Evolutionary conservation across 2,329 filamentous ascomycete species (phyloP).

Genomic region (Teratosphaeria epicoccoides): DNA sequence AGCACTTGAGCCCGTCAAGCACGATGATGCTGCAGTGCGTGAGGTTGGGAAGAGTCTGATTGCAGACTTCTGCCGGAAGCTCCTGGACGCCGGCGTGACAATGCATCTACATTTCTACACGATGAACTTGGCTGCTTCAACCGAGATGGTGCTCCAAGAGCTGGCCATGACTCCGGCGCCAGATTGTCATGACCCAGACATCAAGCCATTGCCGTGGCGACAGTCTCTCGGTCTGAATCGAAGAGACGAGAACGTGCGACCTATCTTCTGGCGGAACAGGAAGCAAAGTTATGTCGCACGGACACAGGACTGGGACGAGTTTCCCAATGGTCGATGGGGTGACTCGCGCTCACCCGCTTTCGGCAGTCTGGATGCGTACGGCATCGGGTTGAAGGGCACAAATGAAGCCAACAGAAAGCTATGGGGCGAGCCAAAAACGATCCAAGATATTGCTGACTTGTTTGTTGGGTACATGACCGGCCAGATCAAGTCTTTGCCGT

Average conservation of each 20-base stretch:
- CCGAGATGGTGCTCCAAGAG: slow-evolving; percentile 87
- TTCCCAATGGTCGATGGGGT: slow-evolving; percentile 97
- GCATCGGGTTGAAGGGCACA: slow-evolving; percentile 83
- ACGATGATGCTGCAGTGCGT: slow-evolving; percentile 85
- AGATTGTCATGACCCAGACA: slow-evolving; percentile 37
- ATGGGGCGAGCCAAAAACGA: slow-evolving; percentile 74
- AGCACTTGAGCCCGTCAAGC: slow-evolving; percentile 83
- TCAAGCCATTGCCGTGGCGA: slow-evolving; percentile 86
- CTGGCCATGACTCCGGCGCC: slow-evolving; percentile 72
- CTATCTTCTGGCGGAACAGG: slow-evolving; percentile 97
- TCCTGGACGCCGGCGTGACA: slow-evolving; percentile 70
- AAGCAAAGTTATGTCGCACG: slow-evolving; percentile 92
- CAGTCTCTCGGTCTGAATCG: slow-evolving; percentile 83
- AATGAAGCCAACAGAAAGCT: slow-evolving; percentile 93
- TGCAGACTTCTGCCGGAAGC: slow-evolving; percentile 77
- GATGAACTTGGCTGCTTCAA: slow-evolving; percentile 95
- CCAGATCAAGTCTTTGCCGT: slow-evolving; percentile 72
- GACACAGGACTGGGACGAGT: slow-evolving; percentile 98
- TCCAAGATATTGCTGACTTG: slow-evolving; percentile 70
- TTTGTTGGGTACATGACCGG: slow-evolving; percentile 80
- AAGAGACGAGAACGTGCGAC: slow-evolving; percentile 86
- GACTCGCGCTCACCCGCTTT: slow-evolving; percentile 94
- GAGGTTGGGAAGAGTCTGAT: slow-evolving; percentile 81
- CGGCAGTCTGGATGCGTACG: slow-evolving; percentile 88
- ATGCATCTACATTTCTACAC: slow-evolving; percentile 93